Percentiles rank a stretch among this genome's conserved stretches.
These are phyloP conservation scores for Colletotrichum australisinense DNA, from an alignment of 2,329 filamentous ascomycete genomes.

Conservation along the genomic window DNA sequence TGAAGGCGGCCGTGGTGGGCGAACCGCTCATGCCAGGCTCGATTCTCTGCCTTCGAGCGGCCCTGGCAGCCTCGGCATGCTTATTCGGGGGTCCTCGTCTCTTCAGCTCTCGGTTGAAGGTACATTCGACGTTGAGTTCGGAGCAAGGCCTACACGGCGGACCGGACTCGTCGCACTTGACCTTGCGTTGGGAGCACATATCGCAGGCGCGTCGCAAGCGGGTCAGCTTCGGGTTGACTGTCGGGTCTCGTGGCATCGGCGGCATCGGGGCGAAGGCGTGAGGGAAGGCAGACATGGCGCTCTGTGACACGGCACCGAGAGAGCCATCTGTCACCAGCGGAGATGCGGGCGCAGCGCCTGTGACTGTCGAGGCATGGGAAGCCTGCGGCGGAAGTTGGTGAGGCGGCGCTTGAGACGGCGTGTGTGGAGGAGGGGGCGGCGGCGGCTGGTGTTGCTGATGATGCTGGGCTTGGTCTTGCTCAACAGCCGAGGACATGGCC, in stretches of 20 bases:
- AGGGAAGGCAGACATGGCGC: constrained; percentile 10
- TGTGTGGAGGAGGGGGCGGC: constrained; percentile 19
- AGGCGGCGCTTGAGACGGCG: constrained; percentile 18
- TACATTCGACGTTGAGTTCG: constrained; percentile 69
- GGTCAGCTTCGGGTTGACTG: constrained; percentile 62
- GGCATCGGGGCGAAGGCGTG: constrained; percentile 20
- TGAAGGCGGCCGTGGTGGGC: constrained; percentile 1
- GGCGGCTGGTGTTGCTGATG: constrained; percentile 26
- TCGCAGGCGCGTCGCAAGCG: constrained; percentile 69
- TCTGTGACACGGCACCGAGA: constrained; percentile 4
- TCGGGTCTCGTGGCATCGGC: constrained; percentile 47
- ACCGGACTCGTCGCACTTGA: constrained; percentile 68
- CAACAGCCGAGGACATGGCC: not conserved
- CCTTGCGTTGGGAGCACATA: constrained; percentile 71
- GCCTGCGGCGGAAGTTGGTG: constrained; percentile 33
- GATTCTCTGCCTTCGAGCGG: constrained; percentile 59
- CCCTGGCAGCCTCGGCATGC: constrained; percentile 66
- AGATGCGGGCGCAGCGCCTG: not conserved
- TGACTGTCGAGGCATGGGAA: not conserved
- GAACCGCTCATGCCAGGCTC: constrained; percentile 42
- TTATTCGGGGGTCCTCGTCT: constrained; percentile 70
- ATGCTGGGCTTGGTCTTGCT: constrained; percentile 10
- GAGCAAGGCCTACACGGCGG: constrained; percentile 68
- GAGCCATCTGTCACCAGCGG: not conserved
- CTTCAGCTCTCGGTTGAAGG: constrained; percentile 67